phyloP scores from a whole-genome alignment of 352 stramenopile genomes.

The Globisporangium alternatum region DNA sequence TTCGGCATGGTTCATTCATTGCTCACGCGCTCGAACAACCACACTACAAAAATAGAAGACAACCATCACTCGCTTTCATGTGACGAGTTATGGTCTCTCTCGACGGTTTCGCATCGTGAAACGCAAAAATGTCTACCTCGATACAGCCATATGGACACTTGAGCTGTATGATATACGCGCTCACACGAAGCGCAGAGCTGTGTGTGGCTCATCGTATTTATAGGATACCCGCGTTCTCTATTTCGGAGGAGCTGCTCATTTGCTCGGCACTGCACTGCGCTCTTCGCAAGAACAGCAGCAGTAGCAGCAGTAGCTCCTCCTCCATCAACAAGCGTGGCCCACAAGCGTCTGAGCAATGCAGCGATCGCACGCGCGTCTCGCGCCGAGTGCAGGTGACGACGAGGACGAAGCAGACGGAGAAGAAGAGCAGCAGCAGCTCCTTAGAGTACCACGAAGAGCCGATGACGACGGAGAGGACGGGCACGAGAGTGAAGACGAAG shows the following conservation, averaged over 20 bases:
- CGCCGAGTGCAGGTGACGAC: not conserved
- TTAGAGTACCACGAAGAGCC: not conserved
- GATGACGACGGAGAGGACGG: not conserved
- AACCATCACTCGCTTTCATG: not conserved
- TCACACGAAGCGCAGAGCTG: too few relatives aligned
- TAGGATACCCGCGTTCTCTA: not conserved
- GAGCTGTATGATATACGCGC: not conserved
- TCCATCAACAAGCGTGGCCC: not conserved
- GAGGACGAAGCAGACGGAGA: not conserved
- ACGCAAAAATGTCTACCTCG: not conserved
- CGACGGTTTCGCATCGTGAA: not conserved
- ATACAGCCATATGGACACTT: not conserved
- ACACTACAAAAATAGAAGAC: not conserved
- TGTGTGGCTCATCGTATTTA: not conserved
- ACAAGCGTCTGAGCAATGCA: not conserved
- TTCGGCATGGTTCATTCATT: too few relatives aligned
- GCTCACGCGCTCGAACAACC: not conserved
- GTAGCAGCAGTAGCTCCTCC: not conserved
- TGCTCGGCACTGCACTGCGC: not conserved
- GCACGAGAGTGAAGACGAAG: not conserved
- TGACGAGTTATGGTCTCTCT: not conserved
- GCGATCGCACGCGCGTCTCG: not conserved
- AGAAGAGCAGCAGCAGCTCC: not conserved
- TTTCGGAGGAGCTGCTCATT: not conserved
- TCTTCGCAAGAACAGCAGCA: not conserved